phyloP scores from a whole-genome alignment of 495 filamentous ascomycete species.

The Choiromyces venosus region DNA sequence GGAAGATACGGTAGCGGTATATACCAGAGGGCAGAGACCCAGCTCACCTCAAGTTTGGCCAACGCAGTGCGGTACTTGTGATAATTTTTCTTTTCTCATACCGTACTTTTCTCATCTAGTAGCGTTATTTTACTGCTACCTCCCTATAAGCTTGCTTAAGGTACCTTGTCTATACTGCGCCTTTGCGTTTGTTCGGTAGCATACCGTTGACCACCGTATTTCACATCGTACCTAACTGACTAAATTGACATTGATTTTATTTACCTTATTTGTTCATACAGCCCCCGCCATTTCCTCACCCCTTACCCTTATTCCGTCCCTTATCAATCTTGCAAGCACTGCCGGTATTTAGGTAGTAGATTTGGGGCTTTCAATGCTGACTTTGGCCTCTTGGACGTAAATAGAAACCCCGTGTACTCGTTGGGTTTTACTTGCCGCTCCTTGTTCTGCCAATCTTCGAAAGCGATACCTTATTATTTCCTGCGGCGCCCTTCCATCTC shows the following conservation, averaged over 20 bases:
- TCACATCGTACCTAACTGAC: not conserved
- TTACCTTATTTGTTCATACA: not conserved
- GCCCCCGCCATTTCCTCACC: not conserved
- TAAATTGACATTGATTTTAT: not conserved
- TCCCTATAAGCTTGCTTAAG: not conserved
- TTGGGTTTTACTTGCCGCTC: conserved; percentile 39
- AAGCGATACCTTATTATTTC: conserved; percentile 24
- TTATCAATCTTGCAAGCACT: conserved; percentile 13
- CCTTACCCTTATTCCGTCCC: not conserved
- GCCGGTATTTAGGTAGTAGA: conserved; percentile 16
- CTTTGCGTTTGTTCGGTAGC: not conserved
- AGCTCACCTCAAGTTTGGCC: not conserved
- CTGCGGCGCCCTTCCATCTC: conserved; percentile 14
- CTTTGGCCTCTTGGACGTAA: conserved; percentile 28
- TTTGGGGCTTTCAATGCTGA: conserved; percentile 29
- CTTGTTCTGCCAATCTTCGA: conserved; percentile 16
- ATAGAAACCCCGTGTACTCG: conserved; percentile 31
- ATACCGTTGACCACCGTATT: not conserved
- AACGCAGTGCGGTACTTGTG: not conserved
- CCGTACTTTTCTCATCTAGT: not conserved
- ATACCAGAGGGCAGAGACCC: not conserved
- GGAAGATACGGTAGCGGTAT: not conserved
- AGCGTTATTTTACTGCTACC: not conserved
- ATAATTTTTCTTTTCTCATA: not conserved
- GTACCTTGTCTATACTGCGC: not conserved